Conservation (phyloP, 202 grass and related monocot species). For the Musa balbisiana region DNA sequence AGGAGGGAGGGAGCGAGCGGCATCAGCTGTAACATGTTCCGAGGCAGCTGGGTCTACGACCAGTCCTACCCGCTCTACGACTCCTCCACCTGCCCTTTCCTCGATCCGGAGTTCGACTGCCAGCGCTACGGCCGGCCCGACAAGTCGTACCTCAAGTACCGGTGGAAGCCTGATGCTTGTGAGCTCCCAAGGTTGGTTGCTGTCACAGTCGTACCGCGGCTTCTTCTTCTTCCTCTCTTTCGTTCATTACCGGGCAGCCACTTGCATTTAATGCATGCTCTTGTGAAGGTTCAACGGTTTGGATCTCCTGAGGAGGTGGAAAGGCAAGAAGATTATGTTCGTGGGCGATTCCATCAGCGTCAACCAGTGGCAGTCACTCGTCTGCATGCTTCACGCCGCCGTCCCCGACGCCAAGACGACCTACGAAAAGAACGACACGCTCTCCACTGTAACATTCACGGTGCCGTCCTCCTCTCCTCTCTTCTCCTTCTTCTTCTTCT, state of each 20-base stretch:
- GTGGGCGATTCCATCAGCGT: constrained; percentile 96
- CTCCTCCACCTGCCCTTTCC: constrained; percentile 69
- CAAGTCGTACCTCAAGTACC: constrained; percentile 87
- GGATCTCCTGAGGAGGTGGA: constrained; percentile 51
- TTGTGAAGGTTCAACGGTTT: constrained; percentile 56
- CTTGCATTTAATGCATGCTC: too few relatives aligned
- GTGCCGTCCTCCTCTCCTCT: constrained; percentile 22
- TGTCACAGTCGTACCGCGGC: neutral
- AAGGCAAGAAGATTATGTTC: constrained; percentile 99
- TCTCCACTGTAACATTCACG: constrained; percentile 77
- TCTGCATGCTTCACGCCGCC: constrained; percentile 84
- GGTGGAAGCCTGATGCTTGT: constrained; percentile 67
- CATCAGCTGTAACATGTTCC: constrained; percentile 68
- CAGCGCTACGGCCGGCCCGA: constrained; percentile 85
- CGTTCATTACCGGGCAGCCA: too few relatives aligned
- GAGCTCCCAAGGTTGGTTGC: constrained; percentile 60
- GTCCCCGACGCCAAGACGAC: constrained; percentile 51
- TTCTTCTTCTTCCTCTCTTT: neutral
- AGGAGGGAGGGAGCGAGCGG: constrained; percentile 19
- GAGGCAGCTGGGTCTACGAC: constrained; percentile 82
- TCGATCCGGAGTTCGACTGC: constrained; percentile 96
- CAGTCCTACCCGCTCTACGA: constrained; percentile 60
- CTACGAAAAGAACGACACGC: constrained; percentile 33
- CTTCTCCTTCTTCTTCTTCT: neutral
- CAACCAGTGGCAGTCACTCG: constrained; percentile 92